Conservation (phyloP, 169 alveolate genomes). For the Plasmodium ovale region DNA sequence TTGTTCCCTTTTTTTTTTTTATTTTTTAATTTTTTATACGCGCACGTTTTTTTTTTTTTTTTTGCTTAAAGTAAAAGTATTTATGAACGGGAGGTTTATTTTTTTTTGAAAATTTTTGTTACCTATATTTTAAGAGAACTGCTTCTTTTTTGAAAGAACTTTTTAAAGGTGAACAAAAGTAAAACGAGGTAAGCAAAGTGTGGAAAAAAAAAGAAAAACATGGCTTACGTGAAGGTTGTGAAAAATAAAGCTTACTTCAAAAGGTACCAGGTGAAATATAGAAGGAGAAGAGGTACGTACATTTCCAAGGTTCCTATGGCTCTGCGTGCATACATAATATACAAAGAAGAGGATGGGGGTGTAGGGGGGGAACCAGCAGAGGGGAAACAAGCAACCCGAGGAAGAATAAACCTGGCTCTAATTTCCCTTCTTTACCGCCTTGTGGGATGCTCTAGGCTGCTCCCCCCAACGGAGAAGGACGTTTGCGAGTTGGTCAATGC, state of each 20-base stretch:
- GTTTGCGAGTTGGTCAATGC: too few relatives aligned
- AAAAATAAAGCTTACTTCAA: slow-evolving; percentile 99
- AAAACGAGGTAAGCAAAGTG: slow-evolving; percentile 19
- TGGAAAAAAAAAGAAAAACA: slow-evolving; percentile 73
- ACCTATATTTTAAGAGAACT: background rate
- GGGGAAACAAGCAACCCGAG: too few relatives aligned
- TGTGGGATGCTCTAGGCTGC: too few relatives aligned
- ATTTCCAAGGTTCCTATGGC: too few relatives aligned
- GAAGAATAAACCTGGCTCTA: too few relatives aligned
- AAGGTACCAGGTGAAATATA: slow-evolving; percentile 99
- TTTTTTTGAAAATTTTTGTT: background rate
- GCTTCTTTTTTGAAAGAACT: background rate
- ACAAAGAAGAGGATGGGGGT: too few relatives aligned
- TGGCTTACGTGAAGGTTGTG: slow-evolving; percentile 98
- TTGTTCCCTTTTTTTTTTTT: too few relatives aligned
- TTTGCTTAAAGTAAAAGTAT: too few relatives aligned
- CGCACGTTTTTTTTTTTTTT: background rate
- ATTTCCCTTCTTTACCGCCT: too few relatives aligned
- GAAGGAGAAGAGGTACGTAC: slow-evolving; percentile 97
- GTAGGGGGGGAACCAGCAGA: too few relatives aligned
- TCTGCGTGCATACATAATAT: too few relatives aligned
- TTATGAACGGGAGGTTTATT: slow-evolving; percentile 1
- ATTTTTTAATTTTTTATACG: slow-evolving; percentile 2
- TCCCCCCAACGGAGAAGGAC: too few relatives aligned
- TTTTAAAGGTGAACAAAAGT: slow-evolving; percentile 20